Evolutionary conservation across 306 rosid species (phyloP), one percentile per base, ranked within the genome.

Genomic region (Prosopis cineraria): DNA sequence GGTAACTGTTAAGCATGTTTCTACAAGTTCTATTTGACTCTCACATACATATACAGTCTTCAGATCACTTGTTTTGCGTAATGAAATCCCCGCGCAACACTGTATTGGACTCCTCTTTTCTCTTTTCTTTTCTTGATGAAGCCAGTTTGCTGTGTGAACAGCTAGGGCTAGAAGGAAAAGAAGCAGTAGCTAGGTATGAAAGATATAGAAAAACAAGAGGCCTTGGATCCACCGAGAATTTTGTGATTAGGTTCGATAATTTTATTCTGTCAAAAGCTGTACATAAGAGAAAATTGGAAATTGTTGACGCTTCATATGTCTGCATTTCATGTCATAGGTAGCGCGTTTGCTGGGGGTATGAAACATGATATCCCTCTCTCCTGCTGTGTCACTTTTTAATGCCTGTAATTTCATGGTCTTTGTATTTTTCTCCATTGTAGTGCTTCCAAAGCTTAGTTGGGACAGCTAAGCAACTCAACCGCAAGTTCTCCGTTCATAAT

Each of bases 141-240:
- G 77, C 13, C 29, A 33, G 36, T 39, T 53, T 40, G 25, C n/a
- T 45, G 31, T 74, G 74, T 63, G 53, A 52, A 24, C 78, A 79
- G 83, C 78, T 86, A 83, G 85, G 84, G 81, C 81, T 62, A 76
- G 67, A 74, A 52, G 29, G 72, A 56, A 50, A 68, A 68, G 43
- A 31, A 82, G 68, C 33, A 66, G 59, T 37, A 44, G 45, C 56
- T 68, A 68, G 50, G 73, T 74, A 63, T 65, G 50, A 45, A 33
- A 70, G 30, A 65, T 17, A 63, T 16, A 83, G 56, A 69, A 62
- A 80, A 79, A 52, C 34, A 72, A 48, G 20, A 67, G 78, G 44
- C 79, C 33, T 64, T 85, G 82, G 73, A 83, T 81, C 78, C 79
- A 73, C 81, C 84, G 74, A 93, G 84, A 89, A 89, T 87, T 84